phyloP scores from a whole-genome alignment of 768 basidiomycete genomes.

The Leccinum ochraceum region DNA sequence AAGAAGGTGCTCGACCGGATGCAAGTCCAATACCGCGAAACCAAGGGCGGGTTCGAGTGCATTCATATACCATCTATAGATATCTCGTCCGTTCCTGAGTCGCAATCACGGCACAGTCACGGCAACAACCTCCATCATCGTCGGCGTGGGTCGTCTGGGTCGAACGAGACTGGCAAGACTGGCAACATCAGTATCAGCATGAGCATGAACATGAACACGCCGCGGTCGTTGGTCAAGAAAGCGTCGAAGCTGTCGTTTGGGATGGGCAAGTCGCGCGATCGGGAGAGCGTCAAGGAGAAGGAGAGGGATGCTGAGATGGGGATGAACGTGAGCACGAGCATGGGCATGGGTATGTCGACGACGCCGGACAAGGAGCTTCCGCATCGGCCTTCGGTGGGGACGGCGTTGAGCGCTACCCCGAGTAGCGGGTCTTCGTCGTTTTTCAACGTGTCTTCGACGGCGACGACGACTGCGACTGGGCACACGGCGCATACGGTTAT shows the following conservation, averaged over 20 bases:
- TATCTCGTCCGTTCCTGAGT: constrained; percentile 65
- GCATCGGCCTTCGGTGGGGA: constrained; percentile 43
- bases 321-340: background rate
- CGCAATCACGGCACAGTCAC: constrained; percentile 33
- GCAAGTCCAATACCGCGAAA: constrained; percentile 93
- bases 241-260: constrained; percentile 79
- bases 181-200: background rate
- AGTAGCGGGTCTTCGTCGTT: constrained; percentile 83
- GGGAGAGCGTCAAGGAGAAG: constrained; percentile 45
- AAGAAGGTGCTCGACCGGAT: constrained; percentile 86
- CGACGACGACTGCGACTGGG: constrained; percentile 17
- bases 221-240: constrained; percentile 66
- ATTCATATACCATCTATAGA: constrained; percentile 95
- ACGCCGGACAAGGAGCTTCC: constrained; percentile 49
- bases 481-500: constrained; percentile 43
- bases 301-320: constrained; percentile 36
- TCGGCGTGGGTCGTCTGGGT: constrained; percentile 48
- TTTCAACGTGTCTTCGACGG: constrained; percentile 73
- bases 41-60: constrained; percentile 92
- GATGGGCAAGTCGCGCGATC: constrained; percentile 51
- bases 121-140: constrained; percentile 28
- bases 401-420: constrained; percentile 59
- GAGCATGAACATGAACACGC: constrained; percentile 24
- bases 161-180: constrained; percentile 48
- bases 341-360: constrained; percentile 13